These are phyloP conservation scores for Mycena latifolia DNA, from an alignment of 768 basidiomycete genomes.

Conservation along the genomic window DNA sequence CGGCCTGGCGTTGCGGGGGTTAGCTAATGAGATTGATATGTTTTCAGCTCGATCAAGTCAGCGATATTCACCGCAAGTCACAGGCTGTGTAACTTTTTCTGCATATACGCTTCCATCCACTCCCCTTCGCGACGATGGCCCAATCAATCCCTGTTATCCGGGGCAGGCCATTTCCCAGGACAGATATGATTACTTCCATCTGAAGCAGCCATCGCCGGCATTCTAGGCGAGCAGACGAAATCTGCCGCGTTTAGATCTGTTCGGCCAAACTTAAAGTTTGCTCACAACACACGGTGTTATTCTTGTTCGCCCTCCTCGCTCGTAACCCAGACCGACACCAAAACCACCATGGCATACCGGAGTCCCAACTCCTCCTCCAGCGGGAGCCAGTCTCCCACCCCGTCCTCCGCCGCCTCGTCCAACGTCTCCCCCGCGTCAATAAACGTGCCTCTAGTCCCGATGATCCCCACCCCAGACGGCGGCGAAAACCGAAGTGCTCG, in stretches of 20 bases:
- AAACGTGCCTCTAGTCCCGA: conserved; percentile 50
- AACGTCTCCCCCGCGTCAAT: conserved; percentile 62
- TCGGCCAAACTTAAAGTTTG: conserved; percentile 34
- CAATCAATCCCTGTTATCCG: conserved; percentile 23
- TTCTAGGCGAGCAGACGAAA: conserved; percentile 18
- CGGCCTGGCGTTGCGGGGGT: conserved; percentile 21
- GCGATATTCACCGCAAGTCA: conserved; percentile 2
- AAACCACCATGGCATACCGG: conserved; percentile 64
- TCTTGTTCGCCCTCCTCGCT: conserved; percentile 40
- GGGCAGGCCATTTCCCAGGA: conserved; percentile 16
- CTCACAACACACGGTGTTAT: conserved; percentile 16
- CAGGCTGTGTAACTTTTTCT: conserved; percentile 25
- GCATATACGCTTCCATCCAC: conserved; percentile 9
- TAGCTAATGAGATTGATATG: conserved; percentile 29
- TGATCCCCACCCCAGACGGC: conserved; percentile 48
- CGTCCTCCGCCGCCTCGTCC: conserved; percentile 57
- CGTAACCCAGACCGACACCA: too few species aligned
- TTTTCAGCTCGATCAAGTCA: conserved; percentile 13
- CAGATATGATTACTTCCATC: conserved; percentile 19
- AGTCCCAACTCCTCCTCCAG: conserved; percentile 62
- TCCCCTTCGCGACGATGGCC: conserved; percentile 21
- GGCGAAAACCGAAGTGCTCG: conserved; percentile 47
- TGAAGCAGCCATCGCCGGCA: conserved; percentile 22
- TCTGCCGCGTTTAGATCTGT: conserved; percentile 33
- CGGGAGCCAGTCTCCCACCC: conserved; percentile 61